Base-by-base conservation (phyloP, 2,329 filamentous ascomycete genomes). In the Alternaria longipes region DNA sequence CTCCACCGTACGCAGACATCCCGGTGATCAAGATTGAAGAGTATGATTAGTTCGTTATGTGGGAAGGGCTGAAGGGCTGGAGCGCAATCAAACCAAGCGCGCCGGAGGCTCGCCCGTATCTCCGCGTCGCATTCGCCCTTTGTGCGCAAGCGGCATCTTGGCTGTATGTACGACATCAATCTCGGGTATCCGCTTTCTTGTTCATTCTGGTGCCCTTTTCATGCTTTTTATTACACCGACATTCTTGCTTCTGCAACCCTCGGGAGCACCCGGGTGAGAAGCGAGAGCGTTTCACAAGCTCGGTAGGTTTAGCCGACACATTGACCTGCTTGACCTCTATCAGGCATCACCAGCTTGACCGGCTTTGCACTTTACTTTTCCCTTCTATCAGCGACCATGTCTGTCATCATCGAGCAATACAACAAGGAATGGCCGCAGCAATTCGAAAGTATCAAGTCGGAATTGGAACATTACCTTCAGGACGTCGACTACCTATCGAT, bases 381-480 rank as follows among this genome's bases (percentile, higher is more conserved):
- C 9, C 28, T 30, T 3, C 5, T n/a, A n/a, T 18, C 42, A 22
- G 9, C 40, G 55, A 34, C 8, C 3, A 74, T 74, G 71, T 64
- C 74, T 14, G 62, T 69, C 50, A 40, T 56, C 8, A 64, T 75
- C 20, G 66, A 71, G 51, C 59, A 62, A n/a, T 75, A 78, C 67
- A 67, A 75, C 36, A 59, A 68, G 8, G 52, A 62, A 34, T 78
- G 73, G 75, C 66, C 72, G 9, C n/a, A 36, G n/a, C 59, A 75
- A 12, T 78, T 76, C 51, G 22, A 61, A 9, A 45, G 40, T 5
- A 72, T 77, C 20, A 69, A 71, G 51, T 2, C 46, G 0, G 22
- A 49, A 11, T 60, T 79, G 7, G 36, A 63, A 51, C 26, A 22
- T 5, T 54, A 64, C 20, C 64, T 78, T 8, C 45, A 54, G 28